Evolutionary conservation across 805 yeast species (phyloP).

Genomic region (Candida corydali): DNA sequence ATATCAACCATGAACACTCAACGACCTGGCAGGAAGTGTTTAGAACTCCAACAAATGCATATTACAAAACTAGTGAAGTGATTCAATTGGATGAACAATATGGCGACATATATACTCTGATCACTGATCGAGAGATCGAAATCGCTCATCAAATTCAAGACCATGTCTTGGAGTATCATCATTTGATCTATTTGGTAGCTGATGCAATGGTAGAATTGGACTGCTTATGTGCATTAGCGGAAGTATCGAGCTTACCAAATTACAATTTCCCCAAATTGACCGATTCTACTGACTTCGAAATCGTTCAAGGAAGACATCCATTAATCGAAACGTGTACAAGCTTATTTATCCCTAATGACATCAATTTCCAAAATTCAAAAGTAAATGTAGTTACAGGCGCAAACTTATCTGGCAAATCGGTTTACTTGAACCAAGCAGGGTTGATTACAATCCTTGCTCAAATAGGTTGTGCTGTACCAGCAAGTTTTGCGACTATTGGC

Average conservation of each 20-base stretch:
- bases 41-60: conserved; percentile 6
- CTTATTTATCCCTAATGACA: conserved; percentile 42
- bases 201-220: conserved; percentile 5
- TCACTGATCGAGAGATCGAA: conserved; percentile 10
- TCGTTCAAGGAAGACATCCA: conserved; percentile 44
- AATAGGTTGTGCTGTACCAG: conserved; percentile 54
- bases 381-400: conserved; percentile 43
- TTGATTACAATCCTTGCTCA: conserved; percentile 47
- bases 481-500: conserved; percentile 41
- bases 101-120: conserved; percentile 9
- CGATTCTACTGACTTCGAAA: conserved; percentile 13
- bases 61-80: conserved; percentile 6
- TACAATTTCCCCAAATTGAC: conserved; percentile 4
- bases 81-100: conserved; percentile 5
- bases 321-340: conserved; percentile 37
- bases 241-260: conserved; percentile 4
- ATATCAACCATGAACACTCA: neutral
- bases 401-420: conserved; percentile 42
- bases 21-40: conserved; percentile 7
- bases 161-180: conserved; percentile 2
- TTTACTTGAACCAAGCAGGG: conserved; percentile 46
- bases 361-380: conserved; percentile 20
- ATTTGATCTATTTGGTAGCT: neutral
- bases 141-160: conserved; percentile 7
- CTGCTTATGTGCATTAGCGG: conserved; percentile 9